A percentile compares a stretch with the other conserved stretches of the same genome.
Conservation (phyloP, 495 filamentous ascomycete species). For the Tuber calosporum region DNA sequence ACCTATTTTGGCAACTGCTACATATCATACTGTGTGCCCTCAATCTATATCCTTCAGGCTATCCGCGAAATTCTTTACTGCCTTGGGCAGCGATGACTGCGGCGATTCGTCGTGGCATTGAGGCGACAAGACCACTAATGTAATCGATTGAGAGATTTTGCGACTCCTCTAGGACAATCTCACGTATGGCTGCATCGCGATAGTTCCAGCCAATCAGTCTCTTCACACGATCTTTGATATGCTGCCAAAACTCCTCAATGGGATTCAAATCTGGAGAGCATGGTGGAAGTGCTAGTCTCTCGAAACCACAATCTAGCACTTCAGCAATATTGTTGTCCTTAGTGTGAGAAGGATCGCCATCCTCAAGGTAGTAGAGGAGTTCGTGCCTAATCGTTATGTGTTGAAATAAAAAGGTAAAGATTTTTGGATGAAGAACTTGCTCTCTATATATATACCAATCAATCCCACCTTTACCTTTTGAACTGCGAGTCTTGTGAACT, state of each 20-base stretch:
- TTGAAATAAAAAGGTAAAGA: conserved; percentile 8
- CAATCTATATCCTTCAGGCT: too few species aligned
- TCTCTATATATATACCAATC: conserved; percentile 14
- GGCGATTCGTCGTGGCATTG: too few species aligned
- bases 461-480: conserved; percentile 2
- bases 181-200: background rate
- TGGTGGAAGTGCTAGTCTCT: background rate
- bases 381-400: background rate
- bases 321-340: background rate
- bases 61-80: too few species aligned
- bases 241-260: conserved; percentile 7
- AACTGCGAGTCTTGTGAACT: conserved; percentile 2
- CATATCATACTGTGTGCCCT: too few species aligned
- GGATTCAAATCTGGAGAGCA: background rate
- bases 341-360: too few species aligned
- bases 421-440: background rate
- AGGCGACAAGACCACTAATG: too few species aligned
- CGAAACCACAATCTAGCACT: background rate
- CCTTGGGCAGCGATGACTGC: too few species aligned
- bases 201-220: conserved; percentile 9
- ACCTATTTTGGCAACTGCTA: too few species aligned
- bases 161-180: conserved; percentile 6
- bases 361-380: background rate
- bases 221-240: background rate
- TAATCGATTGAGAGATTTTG: background rate